Percentiles rank a stretch among this genome's conserved stretches.
Evolutionary conservation across 2,329 filamentous ascomycete genomes (phyloP).

Genomic region (Fusarium lyarnte): DNA sequence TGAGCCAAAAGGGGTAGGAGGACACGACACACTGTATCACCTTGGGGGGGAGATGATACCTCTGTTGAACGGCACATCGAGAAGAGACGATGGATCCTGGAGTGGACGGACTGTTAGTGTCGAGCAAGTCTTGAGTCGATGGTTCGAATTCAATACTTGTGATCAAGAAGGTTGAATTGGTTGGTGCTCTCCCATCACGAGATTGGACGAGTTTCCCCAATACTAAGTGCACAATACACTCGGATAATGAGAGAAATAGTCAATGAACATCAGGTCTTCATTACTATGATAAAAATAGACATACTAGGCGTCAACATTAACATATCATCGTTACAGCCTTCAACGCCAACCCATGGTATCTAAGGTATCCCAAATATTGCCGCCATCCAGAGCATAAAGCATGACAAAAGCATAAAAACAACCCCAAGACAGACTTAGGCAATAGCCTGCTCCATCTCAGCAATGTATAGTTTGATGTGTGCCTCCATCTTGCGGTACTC

Average conservation of each 20-base stretch:
- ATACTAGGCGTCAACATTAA: slow-evolving; percentile 13
- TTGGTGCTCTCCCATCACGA: background rate
- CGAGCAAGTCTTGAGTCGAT: slow-evolving; percentile 67
- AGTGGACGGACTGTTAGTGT: slow-evolving; percentile 67
- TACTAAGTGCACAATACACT: background rate
- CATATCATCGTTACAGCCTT: slow-evolving; percentile 31
- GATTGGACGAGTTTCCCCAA: background rate
- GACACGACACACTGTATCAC: slow-evolving; percentile 46
- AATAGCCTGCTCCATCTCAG: slow-evolving; percentile 95
- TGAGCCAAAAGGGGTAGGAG: slow-evolving; percentile 53
- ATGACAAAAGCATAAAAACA: slow-evolving; percentile 5
- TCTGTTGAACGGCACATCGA: slow-evolving; percentile 66
- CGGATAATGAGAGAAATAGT: background rate
- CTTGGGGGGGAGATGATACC: slow-evolving; percentile 65
- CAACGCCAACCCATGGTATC: slow-evolving; percentile 56
- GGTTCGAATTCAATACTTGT: slow-evolving; percentile 60
- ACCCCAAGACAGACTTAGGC: slow-evolving; percentile 32
- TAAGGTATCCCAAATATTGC: slow-evolving; percentile 30
- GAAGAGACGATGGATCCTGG: slow-evolving; percentile 64
- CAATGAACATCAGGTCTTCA: slow-evolving; percentile 6
- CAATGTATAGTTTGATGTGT: slow-evolving; percentile 97
- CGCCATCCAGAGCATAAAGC: slow-evolving; percentile 23
- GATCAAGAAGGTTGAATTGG: slow-evolving; percentile 3
- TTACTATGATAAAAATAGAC: slow-evolving; percentile 12
- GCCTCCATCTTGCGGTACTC: slow-evolving; percentile 98